phyloP scores from a whole-genome alignment of 2,329 filamentous ascomycete species.

The Cladosporium austrohemisphaericum region DNA sequence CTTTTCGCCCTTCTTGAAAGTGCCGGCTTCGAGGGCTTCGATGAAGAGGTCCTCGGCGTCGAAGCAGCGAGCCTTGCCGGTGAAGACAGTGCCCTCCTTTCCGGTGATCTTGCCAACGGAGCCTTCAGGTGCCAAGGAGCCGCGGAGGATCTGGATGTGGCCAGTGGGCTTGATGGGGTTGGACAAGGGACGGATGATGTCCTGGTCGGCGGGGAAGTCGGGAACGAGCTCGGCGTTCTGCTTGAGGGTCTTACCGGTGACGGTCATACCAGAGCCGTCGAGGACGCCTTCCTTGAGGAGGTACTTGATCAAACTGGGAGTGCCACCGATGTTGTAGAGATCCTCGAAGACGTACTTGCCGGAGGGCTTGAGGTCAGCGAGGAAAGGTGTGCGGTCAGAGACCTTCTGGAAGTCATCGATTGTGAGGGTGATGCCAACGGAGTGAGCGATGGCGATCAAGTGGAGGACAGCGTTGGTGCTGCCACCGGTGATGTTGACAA shows the following conservation, averaged over 20 bases:
- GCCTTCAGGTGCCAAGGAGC: constrained; percentile 65
- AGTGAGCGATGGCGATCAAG: constrained; percentile 46
- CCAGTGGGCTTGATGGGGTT: constrained; percentile 69
- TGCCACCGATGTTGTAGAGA: constrained; percentile 52
- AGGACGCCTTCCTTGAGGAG: constrained; percentile 48
- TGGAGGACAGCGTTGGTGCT: constrained; percentile 48
- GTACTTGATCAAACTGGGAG: constrained; percentile 49
- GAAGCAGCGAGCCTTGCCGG: constrained; percentile 66
- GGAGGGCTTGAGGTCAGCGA: constrained; percentile 51
- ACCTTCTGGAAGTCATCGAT: constrained; percentile 52
- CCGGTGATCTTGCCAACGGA: constrained; percentile 73
- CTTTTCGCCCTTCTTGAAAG: constrained; percentile 72
- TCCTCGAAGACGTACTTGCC: constrained; percentile 58
- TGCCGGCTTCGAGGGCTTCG: constrained; percentile 60
- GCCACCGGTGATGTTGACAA: constrained; percentile 46
- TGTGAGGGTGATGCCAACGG: constrained; percentile 46
- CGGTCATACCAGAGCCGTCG: constrained; percentile 47
- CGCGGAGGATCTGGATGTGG: constrained; percentile 69
- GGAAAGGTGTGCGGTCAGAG: constrained; percentile 48
- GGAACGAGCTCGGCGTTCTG: constrained; percentile 52
- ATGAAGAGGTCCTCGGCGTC: constrained; percentile 69
- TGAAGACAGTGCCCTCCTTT: constrained; percentile 66
- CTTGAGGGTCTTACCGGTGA: constrained; percentile 49
- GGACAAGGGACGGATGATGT: constrained; percentile 65
- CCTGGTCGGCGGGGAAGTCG: constrained; percentile 65